Evolutionary conservation across 176 grass and related monocot species (phyloP), one percentile per base, ranked within the genome.

Genomic region (Poa pratensis): DNA sequence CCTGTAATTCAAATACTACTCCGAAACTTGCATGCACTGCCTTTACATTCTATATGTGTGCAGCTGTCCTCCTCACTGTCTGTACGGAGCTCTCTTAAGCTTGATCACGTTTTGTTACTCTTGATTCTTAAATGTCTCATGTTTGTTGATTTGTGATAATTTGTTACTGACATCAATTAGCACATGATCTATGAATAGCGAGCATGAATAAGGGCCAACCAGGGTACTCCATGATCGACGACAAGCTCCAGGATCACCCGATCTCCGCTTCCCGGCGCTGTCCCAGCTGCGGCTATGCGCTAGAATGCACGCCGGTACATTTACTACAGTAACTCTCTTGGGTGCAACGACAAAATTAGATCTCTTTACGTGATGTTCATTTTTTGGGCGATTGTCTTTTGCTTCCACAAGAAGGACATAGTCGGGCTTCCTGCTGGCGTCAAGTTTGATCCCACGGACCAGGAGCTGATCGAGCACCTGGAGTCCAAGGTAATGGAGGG

Each of bases 381-480:
- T 59, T 60, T 23, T 23, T 84, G 3, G 20, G 2, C 35, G 18
- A 14, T 30, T 74, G 27, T 68, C 43, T 34, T 71, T 69, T 81
- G 9, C 20, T 7, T 17, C 53, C 35, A 19, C 62, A 84, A 84
- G 82, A 54, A 91, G 88, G 83, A 93, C 71, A 95, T 90, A 92
- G 55, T 75, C 1, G 91, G 91, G 37, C 75, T 98, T 76, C 96
- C 96, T 3, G 93, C 93, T 2, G 96, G 96, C 23, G 91, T 95
- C 20, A 95, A 89, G 59, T 98, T 98, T 5, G 93, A 98, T 85
- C 96, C 96, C 20, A 92, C 91, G 0, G 96, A 98, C 70, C 84
- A 92, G 79, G 91, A 98, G 57, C 79, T 98, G 83, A 80, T 98
- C 35, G 88, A 98, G 64, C 93, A 98, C 77, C 87, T 98, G 12